These are phyloP conservation scores for Candida gorgasii DNA, from an alignment of 805 yeast species.

Conservation along the genomic window DNA sequence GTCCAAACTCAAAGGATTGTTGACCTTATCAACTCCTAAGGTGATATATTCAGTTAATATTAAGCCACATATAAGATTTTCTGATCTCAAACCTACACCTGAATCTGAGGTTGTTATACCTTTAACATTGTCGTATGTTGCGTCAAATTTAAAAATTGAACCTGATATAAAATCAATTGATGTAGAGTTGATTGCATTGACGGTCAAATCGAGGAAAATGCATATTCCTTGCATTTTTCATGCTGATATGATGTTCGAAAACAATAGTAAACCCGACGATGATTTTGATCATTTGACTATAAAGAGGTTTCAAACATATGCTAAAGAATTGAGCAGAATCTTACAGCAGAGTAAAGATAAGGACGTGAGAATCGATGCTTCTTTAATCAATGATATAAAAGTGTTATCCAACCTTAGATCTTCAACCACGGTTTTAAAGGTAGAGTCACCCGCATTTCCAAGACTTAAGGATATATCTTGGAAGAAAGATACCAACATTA, in stretches of 20 bases:
- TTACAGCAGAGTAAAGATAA: constrained; percentile 24
- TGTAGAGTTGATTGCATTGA: constrained; percentile 32
- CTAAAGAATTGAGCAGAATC: constrained; percentile 26
- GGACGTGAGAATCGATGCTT: constrained; percentile 27
- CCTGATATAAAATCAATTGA: constrained; percentile 21
- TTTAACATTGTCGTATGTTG: constrained; percentile 18
- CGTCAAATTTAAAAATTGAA: constrained; percentile 29
- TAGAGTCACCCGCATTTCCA: constrained; percentile 15
- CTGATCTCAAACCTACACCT: constrained; percentile 3
- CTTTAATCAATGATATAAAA: constrained; percentile 29
- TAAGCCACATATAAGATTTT: constrained; percentile 8
- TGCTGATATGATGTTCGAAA: constrained; percentile 36
- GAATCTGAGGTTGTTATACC: constrained; percentile 11
- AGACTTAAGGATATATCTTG: constrained; percentile 9
- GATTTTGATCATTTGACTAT: constrained; percentile 34
- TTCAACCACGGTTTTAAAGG: constrained; percentile 27
- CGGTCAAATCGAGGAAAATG: constrained; percentile 29
- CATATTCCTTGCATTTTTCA: constrained; percentile 39
- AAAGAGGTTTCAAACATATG: constrained; percentile 32
- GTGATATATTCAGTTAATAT: constrained; percentile 23
- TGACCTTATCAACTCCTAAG: constrained; percentile 33
- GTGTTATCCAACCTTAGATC: constrained; percentile 32
- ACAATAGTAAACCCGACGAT: constrained; percentile 27
- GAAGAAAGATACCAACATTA: not conserved
- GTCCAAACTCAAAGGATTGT: constrained; percentile 32